These are phyloP conservation scores for Phytophthora pistaciae DNA, from an alignment of 352 stramenopile species.

Conservation along the genomic window DNA sequence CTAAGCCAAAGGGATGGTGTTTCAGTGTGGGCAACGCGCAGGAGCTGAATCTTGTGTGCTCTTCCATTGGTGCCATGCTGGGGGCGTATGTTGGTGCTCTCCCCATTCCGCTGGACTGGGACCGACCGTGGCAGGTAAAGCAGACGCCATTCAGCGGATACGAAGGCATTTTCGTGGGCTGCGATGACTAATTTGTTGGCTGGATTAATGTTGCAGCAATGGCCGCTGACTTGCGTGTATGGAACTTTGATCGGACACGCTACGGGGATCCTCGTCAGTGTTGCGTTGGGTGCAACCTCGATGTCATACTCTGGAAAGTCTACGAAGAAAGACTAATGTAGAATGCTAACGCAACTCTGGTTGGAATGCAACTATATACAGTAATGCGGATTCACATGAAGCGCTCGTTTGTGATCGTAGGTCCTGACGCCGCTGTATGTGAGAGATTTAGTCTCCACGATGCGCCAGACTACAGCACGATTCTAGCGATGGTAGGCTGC, in stretches of 20 bases:
- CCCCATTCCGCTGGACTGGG: constrained; percentile 88
- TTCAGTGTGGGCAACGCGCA: constrained; percentile 46
- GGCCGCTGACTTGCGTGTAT: constrained; percentile 87
- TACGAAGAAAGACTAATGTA: constrained; percentile 35
- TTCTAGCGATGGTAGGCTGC: constrained; percentile 23
- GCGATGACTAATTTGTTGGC: not conserved
- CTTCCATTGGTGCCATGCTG: constrained; percentile 63
- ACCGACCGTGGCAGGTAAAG: constrained; percentile 88
- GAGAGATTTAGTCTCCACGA: constrained; percentile 22
- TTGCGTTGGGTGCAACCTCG: constrained; percentile 18
- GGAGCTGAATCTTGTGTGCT: constrained; percentile 62
- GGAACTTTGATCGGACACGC: constrained; percentile 60
- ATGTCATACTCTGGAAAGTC: constrained; percentile 19
- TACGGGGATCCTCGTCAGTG: constrained; percentile 45
- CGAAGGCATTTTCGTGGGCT: not conserved
- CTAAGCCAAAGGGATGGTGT: not conserved
- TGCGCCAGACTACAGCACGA: constrained; percentile 11
- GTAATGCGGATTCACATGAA: constrained; percentile 6
- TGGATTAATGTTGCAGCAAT: constrained; percentile 68
- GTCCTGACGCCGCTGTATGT: constrained; percentile 18
- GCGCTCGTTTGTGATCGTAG: constrained; percentile 19
- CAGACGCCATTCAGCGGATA: not conserved
- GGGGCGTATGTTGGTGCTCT: constrained; percentile 81
- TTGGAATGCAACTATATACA: no score
- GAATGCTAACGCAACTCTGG: not conserved